phyloP scores from a whole-genome alignment of 257 asterid species.

The Gynochthodes officinalis region DNA sequence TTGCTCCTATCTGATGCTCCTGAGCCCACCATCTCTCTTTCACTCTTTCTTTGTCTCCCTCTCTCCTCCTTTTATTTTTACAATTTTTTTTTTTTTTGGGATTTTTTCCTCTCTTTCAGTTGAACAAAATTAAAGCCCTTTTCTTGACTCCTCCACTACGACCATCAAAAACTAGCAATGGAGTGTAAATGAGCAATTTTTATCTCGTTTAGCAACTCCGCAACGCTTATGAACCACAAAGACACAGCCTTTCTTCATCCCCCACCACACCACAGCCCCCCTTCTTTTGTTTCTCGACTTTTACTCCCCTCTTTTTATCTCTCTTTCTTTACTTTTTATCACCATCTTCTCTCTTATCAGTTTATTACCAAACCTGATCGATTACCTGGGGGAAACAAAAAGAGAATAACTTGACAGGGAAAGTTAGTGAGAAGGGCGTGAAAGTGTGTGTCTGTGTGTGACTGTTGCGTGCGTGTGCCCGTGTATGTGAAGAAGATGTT shows the following conservation, averaged over 20 bases:
- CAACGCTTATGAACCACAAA: conserved; percentile 38
- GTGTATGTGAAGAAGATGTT: conserved; percentile 11
- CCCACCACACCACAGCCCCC: background rate
- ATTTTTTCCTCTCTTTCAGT: background rate
- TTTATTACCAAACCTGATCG: conserved; percentile 33
- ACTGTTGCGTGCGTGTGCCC: conserved; percentile 11
- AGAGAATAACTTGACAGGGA: conserved; percentile 18
- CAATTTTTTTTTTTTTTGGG: conserved; percentile 5
- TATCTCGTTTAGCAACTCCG: conserved; percentile 27
- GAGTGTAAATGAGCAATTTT: conserved; percentile 5
- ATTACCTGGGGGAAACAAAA: conserved; percentile 35
- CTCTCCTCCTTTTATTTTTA: conserved; percentile 22
- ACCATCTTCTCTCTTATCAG: conserved; percentile 13
- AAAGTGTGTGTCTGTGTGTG: conserved; percentile 31
- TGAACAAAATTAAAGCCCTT: conserved; percentile 13
- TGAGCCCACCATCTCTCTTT: conserved; percentile 93
- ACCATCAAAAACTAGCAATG: background rate
- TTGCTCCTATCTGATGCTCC: conserved; percentile 95
- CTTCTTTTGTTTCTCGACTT: conserved; percentile 12
- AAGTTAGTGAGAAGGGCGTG: conserved; percentile 19
- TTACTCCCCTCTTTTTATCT: conserved; percentile 12
- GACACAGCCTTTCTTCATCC: conserved; percentile 32
- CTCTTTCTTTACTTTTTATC: conserved; percentile 14
- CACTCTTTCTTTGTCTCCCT: conserved; percentile 12
- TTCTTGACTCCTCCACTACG: conserved; percentile 8